Base-by-base conservation (phyloP, 2,329 filamentous ascomycete genomes). In the Trichoderma arundinaceum region DNA sequence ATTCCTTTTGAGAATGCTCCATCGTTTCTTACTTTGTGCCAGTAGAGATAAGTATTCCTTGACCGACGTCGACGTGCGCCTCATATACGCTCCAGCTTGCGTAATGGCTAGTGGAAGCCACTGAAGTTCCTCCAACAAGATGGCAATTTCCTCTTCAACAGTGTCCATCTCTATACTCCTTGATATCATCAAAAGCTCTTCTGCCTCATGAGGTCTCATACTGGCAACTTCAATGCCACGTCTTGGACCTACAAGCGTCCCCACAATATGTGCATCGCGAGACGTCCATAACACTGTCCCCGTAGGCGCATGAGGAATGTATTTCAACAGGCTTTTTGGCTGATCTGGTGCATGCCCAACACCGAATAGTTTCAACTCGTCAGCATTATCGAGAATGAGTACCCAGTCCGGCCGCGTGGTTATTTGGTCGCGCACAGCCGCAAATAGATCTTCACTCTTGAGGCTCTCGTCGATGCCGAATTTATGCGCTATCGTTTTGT, bases 101-200 rank as follows among this genome's bases (percentile, higher is more conserved):
- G 3, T 32, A 7, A 56, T 56, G 19, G 53, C 53, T 10, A 56
- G 4, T 5, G 53, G 53, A 43, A 56, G 19, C 22, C 38, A 43
- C 19, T 56, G 53, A 4, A 56, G 38, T 32, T 56, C 38, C 22
- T 32, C 9, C 5, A 56, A 1, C 4, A 56, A 56, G 15, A 35
- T 7, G 10, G 3, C 4, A 9, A 15, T n/a, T 1, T 41, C 52
- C 5, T 2, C 7, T n/a, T 56, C 12, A 2, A 2, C 19, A 15
- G 1, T n/a, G 1, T 7, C 10, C 19, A 4, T 1, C 4, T 41
- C 7, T 15, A 4, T 10, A 13, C 1, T 1, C 2, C 19, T 1
- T 22, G 38, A 15, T 28, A 28, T 43, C 13, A 1, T 43, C 13
- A 56, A 32, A 2, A 56, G 53, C 1, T 4, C 1, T 17, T 56